Evolutionary conservation across 2,329 filamentous ascomycete genomes (phyloP), one percentile per base, ranked within the genome.

Genomic region (Penicillium brasilianum): DNA sequence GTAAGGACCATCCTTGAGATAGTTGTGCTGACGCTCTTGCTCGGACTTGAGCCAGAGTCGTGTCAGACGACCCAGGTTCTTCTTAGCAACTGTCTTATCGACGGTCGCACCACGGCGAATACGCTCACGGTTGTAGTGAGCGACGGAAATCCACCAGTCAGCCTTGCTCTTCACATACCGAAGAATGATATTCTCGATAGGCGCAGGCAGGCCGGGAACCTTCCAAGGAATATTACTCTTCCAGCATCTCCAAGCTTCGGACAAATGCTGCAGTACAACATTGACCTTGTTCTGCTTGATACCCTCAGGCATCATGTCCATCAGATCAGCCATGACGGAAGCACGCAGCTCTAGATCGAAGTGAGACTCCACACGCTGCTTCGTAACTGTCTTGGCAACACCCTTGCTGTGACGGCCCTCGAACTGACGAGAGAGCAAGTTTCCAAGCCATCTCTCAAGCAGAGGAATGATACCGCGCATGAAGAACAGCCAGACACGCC

Each of bases 191-290:
- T 98, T 99, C 80, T 99, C 95, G 65, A 99, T 98, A 0, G 95
- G 94, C 14, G 96, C 96, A 43, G 95, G 95, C 62, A 99, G 80
- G 39, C 95, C 96, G 55, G 95, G 95, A 2, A 99, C 95, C 82
- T 99, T 99, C 95, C 95, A 99, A 0, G 95, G 95, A 69, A 99
- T 99, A 74, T 99, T 99, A 80, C 93, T 97, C 88, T 99, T 99
- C 95, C 95, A 99, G 82, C 95, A 99, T 81, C 95, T 87, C 95
- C 95, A 99, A 14, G 95, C 95, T 81, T 99, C 95, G 0, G 94
- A 98, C 44, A 99, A 81, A 84, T 99, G 96, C 74, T 98, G 95
- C 57, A 99, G 82, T 48, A 99, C 94, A 1, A 93, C 97, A 78
- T 99, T 97, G 77, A 99, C 93, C 81, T 99, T 99, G 82, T 95